Percentiles rank a stretch among this genome's conserved stretches.
These are phyloP conservation scores for Heterobasidion occidentale DNA, from an alignment of 1,284 basidiomycete species.

Conservation along the genomic window DNA sequence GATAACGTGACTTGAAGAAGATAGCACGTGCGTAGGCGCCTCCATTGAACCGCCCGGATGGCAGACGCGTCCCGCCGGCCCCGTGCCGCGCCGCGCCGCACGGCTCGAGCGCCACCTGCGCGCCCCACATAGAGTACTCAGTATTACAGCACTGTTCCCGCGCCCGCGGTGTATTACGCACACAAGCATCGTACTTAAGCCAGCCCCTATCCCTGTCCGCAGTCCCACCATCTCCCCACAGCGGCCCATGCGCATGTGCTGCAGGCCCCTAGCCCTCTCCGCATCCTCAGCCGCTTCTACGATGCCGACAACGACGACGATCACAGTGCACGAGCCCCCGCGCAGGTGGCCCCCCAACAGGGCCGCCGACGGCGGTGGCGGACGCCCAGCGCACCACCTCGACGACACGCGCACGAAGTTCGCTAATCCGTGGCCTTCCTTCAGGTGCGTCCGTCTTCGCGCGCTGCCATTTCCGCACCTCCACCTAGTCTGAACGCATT, in stretches of 20 bases:
- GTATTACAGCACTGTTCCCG: too few species aligned
- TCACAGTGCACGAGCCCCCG: conserved; percentile 7
- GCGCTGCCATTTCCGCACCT: not conserved
- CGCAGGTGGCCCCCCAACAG: conserved; percentile 7
- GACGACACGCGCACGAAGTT: conserved; percentile 17
- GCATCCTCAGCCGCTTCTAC: not conserved
- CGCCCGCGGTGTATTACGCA: too few species aligned
- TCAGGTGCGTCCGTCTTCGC: conserved; percentile 8
- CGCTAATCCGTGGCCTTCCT: conserved; percentile 23
- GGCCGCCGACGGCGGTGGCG: conserved; percentile 3
- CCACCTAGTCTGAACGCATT: not conserved
- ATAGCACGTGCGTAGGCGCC: too few species aligned
- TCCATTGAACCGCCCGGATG: too few species aligned
- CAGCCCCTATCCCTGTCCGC: too few species aligned
- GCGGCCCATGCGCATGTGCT: not conserved
- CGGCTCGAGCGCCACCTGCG: too few species aligned
- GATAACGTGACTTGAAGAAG: too few species aligned
- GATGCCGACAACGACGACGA: not conserved
- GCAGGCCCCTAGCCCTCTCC: not conserved
- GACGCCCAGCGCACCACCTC: conserved; percentile 17
- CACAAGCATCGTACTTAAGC: too few species aligned
- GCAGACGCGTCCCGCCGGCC: too few species aligned
- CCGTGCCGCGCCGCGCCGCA: too few species aligned
- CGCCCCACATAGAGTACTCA: too few species aligned
- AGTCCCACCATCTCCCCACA: too few species aligned